Base-by-base conservation (phyloP, 441 rosid species). In the Rhodomyrtus psidioides region DNA sequence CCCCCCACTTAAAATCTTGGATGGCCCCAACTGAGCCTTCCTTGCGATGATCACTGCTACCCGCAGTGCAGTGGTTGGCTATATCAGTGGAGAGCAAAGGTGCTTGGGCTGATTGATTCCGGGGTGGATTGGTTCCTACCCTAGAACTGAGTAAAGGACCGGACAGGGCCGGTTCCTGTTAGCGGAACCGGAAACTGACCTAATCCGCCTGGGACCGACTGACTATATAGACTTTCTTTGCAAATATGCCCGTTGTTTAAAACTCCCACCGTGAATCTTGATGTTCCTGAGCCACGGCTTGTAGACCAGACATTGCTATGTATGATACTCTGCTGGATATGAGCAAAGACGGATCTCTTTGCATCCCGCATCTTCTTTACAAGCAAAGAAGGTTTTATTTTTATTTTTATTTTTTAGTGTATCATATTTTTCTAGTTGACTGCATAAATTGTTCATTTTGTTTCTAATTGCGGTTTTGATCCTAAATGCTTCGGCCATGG, bases 211-310 rank as follows among this genome's bases (percentile, higher is more conserved):
- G n/a, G n/a, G n/a, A n/a, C n/a, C n/a, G n/a, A n/a, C n/a, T n/a
- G n/a, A n/a, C n/a, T n/a, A n/a, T n/a, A n/a, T n/a, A n/a, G n/a
- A n/a, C 99, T 27, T 95, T 94, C 92, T 98, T 98, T 55, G 95
- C 98, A 34, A 98, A 96, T 89, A 98, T 98, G 99, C n/a, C 99
- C 99, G 65, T 87, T 96, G 84, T 95, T 99, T 60, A 98, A 98
- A 91, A 98, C 99, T 57, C 99, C 96, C 88, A 98, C 99, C 89
- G 95, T 98, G 99, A 98, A 98, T 92, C 98, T 98, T 87, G 99
- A 98, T 89, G 99, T 98, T 89, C 99, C 99, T 57, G 99, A 98
- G 89, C 98, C 99, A 54, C 96, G 99, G 99, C 99, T 98, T 90
- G 95, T 95, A 86, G 99, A 98, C 98, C 99, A 86, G 94, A 96